A percentile compares a stretch with the other conserved stretches of the same genome.
Evolutionary conservation across 257 asterid species (phyloP).

Genomic region (Jasminum sambac): DNA sequence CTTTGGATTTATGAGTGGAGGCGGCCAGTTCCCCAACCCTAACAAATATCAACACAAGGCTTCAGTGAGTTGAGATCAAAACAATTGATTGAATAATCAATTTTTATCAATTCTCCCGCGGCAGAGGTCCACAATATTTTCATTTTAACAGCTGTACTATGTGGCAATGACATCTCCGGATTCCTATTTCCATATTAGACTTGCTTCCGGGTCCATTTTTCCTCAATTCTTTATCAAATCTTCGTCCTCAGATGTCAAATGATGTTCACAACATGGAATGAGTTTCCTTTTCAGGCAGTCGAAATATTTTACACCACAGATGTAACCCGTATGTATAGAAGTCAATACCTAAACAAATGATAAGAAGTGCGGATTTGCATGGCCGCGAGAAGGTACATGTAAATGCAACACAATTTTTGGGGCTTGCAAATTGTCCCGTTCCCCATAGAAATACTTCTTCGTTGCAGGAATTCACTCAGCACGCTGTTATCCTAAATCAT

Average conservation of each 20-base stretch:
- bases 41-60: neutral
- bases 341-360: neutral
- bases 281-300: neutral
- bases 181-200: neutral
- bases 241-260: neutral
- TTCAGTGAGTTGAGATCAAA: neutral
- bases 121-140: neutral
- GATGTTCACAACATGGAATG: neutral
- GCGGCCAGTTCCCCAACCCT: neutral
- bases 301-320: neutral
- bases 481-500: neutral
- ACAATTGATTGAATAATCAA: neutral
- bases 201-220: neutral
- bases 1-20: neutral
- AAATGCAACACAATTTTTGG: neutral
- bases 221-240: neutral
- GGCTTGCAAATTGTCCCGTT: neutral
- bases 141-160: neutral
- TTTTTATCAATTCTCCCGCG: neutral
- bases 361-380: neutral
- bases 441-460: neutral
- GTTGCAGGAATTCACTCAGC: neutral
- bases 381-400: neutral
- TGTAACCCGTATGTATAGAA: neutral
- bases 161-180: neutral